Percentiles rank a stretch among this genome's conserved stretches.
phyloP scores from a whole-genome alignment of 371 early-diverging fungal species.

The Encephalitozoon cuniculi region DNA sequence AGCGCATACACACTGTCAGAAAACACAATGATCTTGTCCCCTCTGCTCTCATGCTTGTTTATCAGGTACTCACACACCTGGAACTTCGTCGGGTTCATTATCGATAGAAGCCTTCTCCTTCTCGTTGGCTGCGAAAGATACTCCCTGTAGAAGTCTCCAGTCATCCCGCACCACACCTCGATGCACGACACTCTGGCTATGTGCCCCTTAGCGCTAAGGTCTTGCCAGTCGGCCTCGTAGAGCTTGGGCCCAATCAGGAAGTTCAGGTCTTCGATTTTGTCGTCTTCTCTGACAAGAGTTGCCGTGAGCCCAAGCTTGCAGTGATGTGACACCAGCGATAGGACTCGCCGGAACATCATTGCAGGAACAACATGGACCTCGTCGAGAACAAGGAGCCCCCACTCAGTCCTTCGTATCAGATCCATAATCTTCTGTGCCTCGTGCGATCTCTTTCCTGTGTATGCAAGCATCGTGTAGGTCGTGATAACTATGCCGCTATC shows the following conservation, averaged over 20 bases:
- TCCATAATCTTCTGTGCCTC: slow-evolving; percentile 93
- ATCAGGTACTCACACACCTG: slow-evolving; percentile 93
- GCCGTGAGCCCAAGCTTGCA: slow-evolving; percentile 96
- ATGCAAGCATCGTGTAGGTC: slow-evolving; percentile 95
- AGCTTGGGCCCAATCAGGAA: slow-evolving; percentile 98
- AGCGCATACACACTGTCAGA: slow-evolving; percentile 95
- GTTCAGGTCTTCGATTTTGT: slow-evolving; percentile 94
- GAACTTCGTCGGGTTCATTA: slow-evolving; percentile 95
- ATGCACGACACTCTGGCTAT: slow-evolving; percentile 93
- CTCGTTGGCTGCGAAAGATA: slow-evolving; percentile 66
- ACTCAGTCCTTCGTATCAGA: slow-evolving; percentile 76
- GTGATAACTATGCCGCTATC: slow-evolving; percentile 83
- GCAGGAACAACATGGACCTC: slow-evolving; percentile 99
- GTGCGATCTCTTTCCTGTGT: slow-evolving; percentile 79
- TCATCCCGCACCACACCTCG: slow-evolving; percentile 99
- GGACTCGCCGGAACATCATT: slow-evolving; percentile 89
- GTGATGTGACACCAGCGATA: slow-evolving; percentile 84
- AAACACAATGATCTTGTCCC: slow-evolving; percentile 98
- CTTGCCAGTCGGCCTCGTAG: slow-evolving; percentile 99
- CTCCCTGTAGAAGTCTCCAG: slow-evolving; percentile 86
- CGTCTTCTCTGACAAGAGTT: slow-evolving; percentile 95
- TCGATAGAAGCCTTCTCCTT: slow-evolving; percentile 73
- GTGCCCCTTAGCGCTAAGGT: slow-evolving; percentile 85
- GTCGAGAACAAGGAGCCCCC: slow-evolving; percentile 93
- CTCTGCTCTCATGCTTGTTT: slow-evolving; percentile 78